Evolutionary conservation across 2,329 filamentous ascomycete species (phyloP).

Genomic region (Colletotrichum orbiculare): DNA sequence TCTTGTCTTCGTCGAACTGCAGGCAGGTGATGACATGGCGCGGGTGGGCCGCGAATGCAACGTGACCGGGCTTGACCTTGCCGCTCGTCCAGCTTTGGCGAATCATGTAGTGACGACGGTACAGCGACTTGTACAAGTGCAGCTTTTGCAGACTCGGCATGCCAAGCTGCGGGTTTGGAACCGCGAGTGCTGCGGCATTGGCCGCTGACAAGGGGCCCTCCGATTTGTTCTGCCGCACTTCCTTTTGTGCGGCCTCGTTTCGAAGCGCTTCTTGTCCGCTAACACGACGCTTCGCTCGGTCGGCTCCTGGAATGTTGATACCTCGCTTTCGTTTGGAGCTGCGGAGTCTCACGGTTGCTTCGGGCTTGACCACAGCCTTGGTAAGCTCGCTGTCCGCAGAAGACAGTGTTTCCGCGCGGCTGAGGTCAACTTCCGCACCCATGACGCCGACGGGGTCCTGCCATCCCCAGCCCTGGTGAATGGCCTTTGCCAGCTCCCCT

Average conservation of each 20-base stretch:
- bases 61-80: slow-evolving; percentile 84
- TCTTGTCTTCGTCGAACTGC: slow-evolving; percentile 98
- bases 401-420: slow-evolving; percentile 64
- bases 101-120: slow-evolving; percentile 91
- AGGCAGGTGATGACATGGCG: slow-evolving; percentile 97
- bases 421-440: slow-evolving; percentile 85
- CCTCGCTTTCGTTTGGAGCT: slow-evolving; percentile 68
- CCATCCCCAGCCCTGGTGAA: slow-evolving; percentile 96
- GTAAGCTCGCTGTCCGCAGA: slow-evolving; percentile 65
- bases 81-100: slow-evolving; percentile 92
- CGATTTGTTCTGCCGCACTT: slow-evolving; percentile 65
- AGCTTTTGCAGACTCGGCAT: slow-evolving; percentile 82
- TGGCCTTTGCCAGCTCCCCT: slow-evolving; percentile 86
- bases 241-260: slow-evolving; percentile 53
- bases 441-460: slow-evolving; percentile 83
- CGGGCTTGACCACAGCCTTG: slow-evolving; percentile 52
- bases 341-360: slow-evolving; percentile 56
- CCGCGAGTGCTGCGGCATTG: slow-evolving; percentile 82
- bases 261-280: slow-evolving; percentile 59
- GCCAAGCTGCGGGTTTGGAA: slow-evolving; percentile 85
- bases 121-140: slow-evolving; percentile 96
- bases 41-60: slow-evolving; percentile 96
- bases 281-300: slow-evolving; percentile 65
- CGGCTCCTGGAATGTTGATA: slow-evolving; percentile 56
- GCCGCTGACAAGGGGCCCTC: slow-evolving; percentile 90